Base-by-base conservation (phyloP, 495 filamentous ascomycete genomes). In the Gamarada debralockiae region DNA sequence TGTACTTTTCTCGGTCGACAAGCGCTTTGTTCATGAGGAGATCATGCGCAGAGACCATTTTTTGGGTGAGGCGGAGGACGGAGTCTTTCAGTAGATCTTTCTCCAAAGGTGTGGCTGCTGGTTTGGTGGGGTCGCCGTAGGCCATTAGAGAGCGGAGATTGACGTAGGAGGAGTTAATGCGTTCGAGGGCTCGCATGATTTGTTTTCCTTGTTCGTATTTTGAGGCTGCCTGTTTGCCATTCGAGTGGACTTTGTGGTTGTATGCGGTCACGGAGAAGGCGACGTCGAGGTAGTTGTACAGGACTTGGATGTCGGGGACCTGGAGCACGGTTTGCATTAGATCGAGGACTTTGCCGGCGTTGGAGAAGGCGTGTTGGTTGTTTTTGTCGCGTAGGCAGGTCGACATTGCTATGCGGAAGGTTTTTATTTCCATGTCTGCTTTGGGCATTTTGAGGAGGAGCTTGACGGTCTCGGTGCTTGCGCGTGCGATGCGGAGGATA, bases 371-470 rank as follows among this genome's bases (percentile, higher is more conserved):
- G 33, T 79, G 73, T n/a, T 58, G 62, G 66, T 95, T 95, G 21
- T 78, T 76, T 52, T 77, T 79, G 70, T 96, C 89, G 36, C 85
- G 73, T 17, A 73, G 69, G 63, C 90, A 95, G 37, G 74, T 69
- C 34, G 70, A 73, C 63, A 96, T 77, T 24, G 84, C 89, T 33
- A 89, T 79, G 43, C 82, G 80, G 68, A 92, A 89, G 15, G 79
- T 80, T 41, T 79, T 78, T 3, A 65, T 56, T 15, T 65, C 66
- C 17, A 76, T 48, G 23, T 70, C 31, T 5, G 67, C 57, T 2
- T 52, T 44, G 6, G 76, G 72, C 65, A 82, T 74, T 0, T 77
- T 62, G 6, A 67, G 62, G n/a, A 95, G 55, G 3, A 84, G 52
- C 1, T 73, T 65, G 34, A 82, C 72, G 0, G 79, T 68, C 43